Evolutionary conservation across 2,329 filamentous ascomycete genomes (phyloP).

Genomic region (Tolypocladium tundrense): DNA sequence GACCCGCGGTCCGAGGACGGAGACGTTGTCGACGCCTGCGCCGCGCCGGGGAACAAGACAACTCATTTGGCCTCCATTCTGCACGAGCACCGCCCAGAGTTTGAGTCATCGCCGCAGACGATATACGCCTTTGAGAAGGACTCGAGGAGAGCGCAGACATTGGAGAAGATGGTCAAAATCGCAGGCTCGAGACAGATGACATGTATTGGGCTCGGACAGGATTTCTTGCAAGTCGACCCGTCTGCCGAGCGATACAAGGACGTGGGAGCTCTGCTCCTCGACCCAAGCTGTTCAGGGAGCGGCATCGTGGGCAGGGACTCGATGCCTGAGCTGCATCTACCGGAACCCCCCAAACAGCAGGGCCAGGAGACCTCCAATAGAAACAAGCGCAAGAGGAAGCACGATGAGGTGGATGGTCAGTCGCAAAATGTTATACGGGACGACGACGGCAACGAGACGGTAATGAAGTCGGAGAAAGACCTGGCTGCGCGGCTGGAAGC

Average conservation of each 20-base stretch:
- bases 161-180: conserved; percentile 74
- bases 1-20: conserved; percentile 57
- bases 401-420: conserved; percentile 22
- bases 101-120: conserved; percentile 19
- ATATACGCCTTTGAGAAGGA: conserved; percentile 81
- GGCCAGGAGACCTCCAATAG: conserved; percentile 9
- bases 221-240: conserved; percentile 73
- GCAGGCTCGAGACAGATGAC: conserved; percentile 62
- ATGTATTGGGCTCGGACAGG: conserved; percentile 60
- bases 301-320: conserved; percentile 88
- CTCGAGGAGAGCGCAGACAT: conserved; percentile 55
- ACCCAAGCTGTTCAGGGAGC: conserved; percentile 92
- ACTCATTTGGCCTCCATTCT: conserved; percentile 81
- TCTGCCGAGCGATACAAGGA: conserved; percentile 46
- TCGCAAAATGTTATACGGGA: conserved; percentile 35
- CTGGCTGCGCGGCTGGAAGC: conserved; percentile 57
- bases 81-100: conserved; percentile 28
- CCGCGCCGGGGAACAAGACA: conserved; percentile 94
- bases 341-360: conserved; percentile 18
- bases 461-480: conserved; percentile 43
- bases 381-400: conserved; percentile 35
- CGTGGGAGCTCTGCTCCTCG: conserved; percentile 77
- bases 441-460: conserved; percentile 47
- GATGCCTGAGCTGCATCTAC: conserved; percentile 56
- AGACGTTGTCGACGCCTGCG: conserved; percentile 83